Evolutionary conservation across 495 filamentous ascomycete species (phyloP).

Genomic region (Daldinia grandis): DNA sequence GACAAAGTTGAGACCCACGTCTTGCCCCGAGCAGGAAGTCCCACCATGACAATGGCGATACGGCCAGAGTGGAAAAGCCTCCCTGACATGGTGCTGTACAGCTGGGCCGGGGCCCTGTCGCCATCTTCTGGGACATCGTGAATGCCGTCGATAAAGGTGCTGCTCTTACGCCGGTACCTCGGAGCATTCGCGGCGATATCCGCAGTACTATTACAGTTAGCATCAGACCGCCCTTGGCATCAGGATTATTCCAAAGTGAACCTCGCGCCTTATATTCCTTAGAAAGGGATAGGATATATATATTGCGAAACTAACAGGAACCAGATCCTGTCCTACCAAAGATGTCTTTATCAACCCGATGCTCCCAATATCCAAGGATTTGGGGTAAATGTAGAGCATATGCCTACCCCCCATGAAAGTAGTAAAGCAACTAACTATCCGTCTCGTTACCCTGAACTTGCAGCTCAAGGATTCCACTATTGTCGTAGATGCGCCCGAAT

Average conservation of each 20-base stretch:
- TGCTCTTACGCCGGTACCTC: conserved; percentile 83
- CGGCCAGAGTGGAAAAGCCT: conserved; percentile 95
- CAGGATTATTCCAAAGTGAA: conserved; percentile 23
- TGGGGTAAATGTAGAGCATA: background rate
- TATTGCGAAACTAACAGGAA: background rate
- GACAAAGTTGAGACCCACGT: conserved; percentile 67
- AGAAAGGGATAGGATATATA: background rate
- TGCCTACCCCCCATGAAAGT: background rate
- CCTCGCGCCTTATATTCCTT: conserved; percentile 5
- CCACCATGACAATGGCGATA: conserved; percentile 97
- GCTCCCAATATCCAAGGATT: background rate
- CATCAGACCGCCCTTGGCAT: conserved; percentile 20
- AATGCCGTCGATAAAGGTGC: conserved; percentile 96
- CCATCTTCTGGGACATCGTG: conserved; percentile 88
- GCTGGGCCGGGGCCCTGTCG: conserved; percentile 91
- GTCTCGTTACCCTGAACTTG: background rate
- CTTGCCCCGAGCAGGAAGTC: conserved; percentile 94
- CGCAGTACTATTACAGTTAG: conserved; percentile 67
- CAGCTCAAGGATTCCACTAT: background rate
- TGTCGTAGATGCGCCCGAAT: conserved; percentile 10
- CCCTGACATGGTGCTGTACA: conserved; percentile 98
- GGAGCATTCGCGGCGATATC: conserved; percentile 88
- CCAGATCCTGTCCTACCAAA: background rate
- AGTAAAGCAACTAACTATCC: conserved; percentile 10
- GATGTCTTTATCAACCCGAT: background rate